Evolutionary conservation across 1,284 basidiomycete species (phyloP).

Genomic region (Apiotrichum gracile): DNA sequence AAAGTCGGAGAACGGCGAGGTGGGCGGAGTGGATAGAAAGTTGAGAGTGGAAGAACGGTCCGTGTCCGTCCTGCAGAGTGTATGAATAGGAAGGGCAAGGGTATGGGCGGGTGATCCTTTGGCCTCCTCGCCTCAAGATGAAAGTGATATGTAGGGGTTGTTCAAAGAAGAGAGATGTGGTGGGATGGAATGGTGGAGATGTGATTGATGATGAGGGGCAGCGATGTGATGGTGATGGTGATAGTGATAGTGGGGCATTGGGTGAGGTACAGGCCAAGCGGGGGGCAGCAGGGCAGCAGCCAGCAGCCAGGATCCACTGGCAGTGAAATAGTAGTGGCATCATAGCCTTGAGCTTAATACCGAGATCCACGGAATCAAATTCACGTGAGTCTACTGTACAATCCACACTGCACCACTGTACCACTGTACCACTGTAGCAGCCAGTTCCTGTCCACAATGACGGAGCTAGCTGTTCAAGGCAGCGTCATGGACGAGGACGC

Average conservation of each 20-base stretch:
- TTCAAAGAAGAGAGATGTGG: no score
- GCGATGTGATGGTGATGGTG: not conserved
- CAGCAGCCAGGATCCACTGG: no score
- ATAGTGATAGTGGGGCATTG: no score
- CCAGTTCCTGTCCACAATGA: no score
- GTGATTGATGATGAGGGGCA: not conserved
- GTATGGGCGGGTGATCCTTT: not conserved
- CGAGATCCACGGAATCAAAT: slow-evolving; percentile 3
- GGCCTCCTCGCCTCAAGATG: not conserved
- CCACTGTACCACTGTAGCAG: no score
- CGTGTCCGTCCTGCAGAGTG: not conserved
- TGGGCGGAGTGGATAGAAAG: not conserved
- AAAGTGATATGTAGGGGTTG: not conserved
- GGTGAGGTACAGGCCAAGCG: no score
- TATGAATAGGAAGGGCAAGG: not conserved
- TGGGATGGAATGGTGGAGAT: not conserved
- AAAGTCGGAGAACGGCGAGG: not conserved
- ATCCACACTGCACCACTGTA: not conserved
- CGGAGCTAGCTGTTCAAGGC: no score
- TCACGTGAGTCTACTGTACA: not conserved
- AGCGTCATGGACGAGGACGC: no score
- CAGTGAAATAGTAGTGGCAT: no score
- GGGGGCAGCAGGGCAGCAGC: no score
- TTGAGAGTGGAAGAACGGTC: not conserved
- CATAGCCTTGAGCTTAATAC: no score